A percentile compares a stretch with the other conserved stretches of the same genome.
Conservation (phyloP, 2,329 filamentous ascomycete genomes). For the Periconia sp. region DNA sequence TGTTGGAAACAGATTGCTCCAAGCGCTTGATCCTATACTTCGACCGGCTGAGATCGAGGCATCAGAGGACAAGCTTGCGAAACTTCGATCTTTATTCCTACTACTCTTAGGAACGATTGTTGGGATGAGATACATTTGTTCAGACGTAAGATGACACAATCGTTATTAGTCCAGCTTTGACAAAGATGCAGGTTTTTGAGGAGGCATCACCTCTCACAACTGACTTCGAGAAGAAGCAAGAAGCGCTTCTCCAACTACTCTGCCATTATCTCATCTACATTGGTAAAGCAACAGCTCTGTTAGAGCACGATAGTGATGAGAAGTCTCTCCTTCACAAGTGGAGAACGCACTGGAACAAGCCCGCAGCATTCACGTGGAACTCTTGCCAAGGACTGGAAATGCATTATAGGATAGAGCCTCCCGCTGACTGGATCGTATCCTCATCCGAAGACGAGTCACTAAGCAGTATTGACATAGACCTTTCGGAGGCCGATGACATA, state of each 20-base stretch:
- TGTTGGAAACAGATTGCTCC: constrained; percentile 18
- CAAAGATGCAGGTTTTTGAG: constrained; percentile 11
- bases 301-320: constrained; percentile 16
- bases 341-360: constrained; percentile 23
- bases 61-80: constrained; percentile 18
- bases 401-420: constrained; percentile 23
- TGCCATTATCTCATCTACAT: constrained; percentile 28
- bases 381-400: constrained; percentile 18
- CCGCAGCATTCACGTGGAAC: constrained; percentile 25
- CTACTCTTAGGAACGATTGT: constrained; percentile 21
- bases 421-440: constrained; percentile 19
- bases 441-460: constrained; percentile 22
- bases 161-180: neutral
- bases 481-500: constrained; percentile 15
- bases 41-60: constrained; percentile 20
- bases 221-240: constrained; percentile 15
- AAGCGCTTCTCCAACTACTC: constrained; percentile 19
- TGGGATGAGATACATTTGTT: constrained; percentile 21
- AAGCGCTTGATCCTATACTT: constrained; percentile 14
- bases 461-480: constrained; percentile 21
- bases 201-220: neutral
- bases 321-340: constrained; percentile 14
- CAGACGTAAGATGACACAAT: constrained; percentile 12
- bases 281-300: constrained; percentile 21
- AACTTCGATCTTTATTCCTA: constrained; percentile 19